Conservation (phyloP, 306 rosid genomes). For the Fagus crenata region DNA sequence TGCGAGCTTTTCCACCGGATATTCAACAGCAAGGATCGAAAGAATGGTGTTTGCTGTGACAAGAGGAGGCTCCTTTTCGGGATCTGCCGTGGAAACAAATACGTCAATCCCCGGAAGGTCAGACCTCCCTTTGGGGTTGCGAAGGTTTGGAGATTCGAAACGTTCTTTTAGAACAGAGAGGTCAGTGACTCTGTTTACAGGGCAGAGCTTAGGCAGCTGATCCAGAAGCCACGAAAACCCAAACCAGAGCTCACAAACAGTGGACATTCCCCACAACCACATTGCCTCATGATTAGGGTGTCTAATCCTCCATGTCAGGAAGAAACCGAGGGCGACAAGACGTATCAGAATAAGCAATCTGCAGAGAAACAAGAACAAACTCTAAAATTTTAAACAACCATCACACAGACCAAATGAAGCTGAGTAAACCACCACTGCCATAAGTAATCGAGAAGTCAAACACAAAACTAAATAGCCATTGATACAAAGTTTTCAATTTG, state of each 20-base stretch:
- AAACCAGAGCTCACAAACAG: conserved; percentile 82
- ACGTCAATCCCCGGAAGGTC: conserved; percentile 87
- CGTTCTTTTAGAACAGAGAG: conserved; percentile 65
- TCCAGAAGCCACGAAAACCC: conserved; percentile 83
- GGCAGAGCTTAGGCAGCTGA: conserved; percentile 87
- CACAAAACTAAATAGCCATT: neutral
- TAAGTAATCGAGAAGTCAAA: neutral
- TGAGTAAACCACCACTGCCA: neutral
- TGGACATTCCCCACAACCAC: conserved; percentile 90
- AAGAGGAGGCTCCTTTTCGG: conserved; percentile 88
- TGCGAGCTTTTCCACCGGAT: conserved; percentile 79
- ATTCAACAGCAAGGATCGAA: conserved; percentile 79
- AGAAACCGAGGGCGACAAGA: conserved; percentile 65
- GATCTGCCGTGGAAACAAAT: conserved; percentile 85
- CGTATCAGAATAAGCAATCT: conserved; percentile 67
- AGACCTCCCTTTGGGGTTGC: conserved; percentile 78
- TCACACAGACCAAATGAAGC: neutral
- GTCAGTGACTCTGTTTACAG: conserved; percentile 75
- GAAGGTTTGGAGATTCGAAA: conserved; percentile 73
- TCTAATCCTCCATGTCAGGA: conserved; percentile 78
- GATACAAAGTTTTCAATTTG: too few relatives aligned
- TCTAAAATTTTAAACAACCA: neutral
- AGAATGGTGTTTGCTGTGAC: conserved; percentile 86
- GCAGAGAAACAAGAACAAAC: conserved; percentile 8
- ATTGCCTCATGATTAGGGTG: conserved; percentile 78